Evolutionary conservation across 2,329 filamentous ascomycete species (phyloP).

Genomic region (Alternaria novae-zelandiae): DNA sequence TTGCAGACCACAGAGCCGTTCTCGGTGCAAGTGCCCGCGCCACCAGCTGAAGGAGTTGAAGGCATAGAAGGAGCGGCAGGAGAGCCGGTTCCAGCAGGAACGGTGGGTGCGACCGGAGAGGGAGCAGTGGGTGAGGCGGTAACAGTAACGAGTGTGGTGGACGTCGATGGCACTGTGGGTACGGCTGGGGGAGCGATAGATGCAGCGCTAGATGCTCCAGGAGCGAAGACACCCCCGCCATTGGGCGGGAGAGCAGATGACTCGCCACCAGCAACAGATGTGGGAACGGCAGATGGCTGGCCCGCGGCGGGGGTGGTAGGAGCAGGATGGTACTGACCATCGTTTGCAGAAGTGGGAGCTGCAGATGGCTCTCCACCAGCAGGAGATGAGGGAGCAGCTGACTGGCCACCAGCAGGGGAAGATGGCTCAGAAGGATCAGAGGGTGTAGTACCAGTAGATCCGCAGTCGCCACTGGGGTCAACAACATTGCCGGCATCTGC

Average conservation of each 20-base stretch:
- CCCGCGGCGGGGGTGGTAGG: neutral
- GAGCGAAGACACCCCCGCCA: slow-evolving; percentile 41
- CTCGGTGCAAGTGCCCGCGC: slow-evolving; percentile 30
- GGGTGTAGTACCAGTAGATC: slow-evolving; percentile 25
- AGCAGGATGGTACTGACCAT: slow-evolving; percentile 10
- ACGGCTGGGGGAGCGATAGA: slow-evolving; percentile 13
- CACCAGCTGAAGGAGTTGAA: slow-evolving; percentile 15
- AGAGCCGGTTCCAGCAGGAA: slow-evolving; percentile 17
- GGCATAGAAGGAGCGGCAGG: slow-evolving; percentile 19
- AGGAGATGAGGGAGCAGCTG: slow-evolving; percentile 9
- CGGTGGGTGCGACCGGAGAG: slow-evolving; percentile 18
- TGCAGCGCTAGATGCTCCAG: slow-evolving; percentile 25
- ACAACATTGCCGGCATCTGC: slow-evolving; percentile 20
- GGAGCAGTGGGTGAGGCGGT: slow-evolving; percentile 26
- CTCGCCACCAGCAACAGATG: slow-evolving; percentile 1
- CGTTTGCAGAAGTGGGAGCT: slow-evolving; percentile 12
- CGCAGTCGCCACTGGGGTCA: slow-evolving; percentile 19
- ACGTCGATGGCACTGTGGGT: slow-evolving; percentile 25
- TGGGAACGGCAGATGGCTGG: slow-evolving; percentile 5
- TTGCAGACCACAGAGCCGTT: slow-evolving; percentile 52
- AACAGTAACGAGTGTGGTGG: slow-evolving; percentile 40
- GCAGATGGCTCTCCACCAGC: slow-evolving; percentile 23
- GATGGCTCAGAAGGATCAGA: slow-evolving; percentile 19
- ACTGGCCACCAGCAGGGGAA: slow-evolving; percentile 8
- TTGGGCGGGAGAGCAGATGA: slow-evolving; percentile 24